phyloP scores from a whole-genome alignment of 2,329 filamentous ascomycete genomes.

The Colletotrichum navitas region DNA sequence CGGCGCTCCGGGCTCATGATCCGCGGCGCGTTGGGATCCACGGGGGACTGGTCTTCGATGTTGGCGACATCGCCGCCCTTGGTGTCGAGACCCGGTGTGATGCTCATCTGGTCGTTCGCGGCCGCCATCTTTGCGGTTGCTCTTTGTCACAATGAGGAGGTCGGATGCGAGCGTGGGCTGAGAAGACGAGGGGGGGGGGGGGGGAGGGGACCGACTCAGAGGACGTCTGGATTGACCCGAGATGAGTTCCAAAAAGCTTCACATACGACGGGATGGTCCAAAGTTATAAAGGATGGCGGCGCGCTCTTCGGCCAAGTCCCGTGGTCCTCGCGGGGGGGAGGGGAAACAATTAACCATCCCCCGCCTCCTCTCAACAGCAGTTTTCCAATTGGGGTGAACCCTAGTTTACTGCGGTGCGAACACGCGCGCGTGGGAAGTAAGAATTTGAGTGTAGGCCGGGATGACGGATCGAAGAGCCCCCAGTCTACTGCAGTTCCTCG shows the following conservation, averaged over 20 bases:
- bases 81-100: constrained; percentile 20
- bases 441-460: constrained; percentile 22
- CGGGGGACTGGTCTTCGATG: constrained; percentile 23
- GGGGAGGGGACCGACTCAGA: constrained; percentile 1
- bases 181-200: not conserved
- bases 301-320: constrained; percentile 37
- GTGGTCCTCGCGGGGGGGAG: not conserved
- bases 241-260: not conserved
- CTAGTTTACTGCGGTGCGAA: not conserved
- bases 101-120: constrained; percentile 29
- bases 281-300: constrained; percentile 27
- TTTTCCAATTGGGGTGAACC: constrained; percentile 34
- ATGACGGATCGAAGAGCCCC: not conserved
- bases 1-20: constrained; percentile 62
- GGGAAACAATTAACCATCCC: constrained; percentile 28
- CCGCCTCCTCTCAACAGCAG: constrained; percentile 23
- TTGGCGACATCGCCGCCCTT: constrained; percentile 27
- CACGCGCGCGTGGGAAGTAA: constrained; percentile 22
- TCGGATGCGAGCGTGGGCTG: not conserved
- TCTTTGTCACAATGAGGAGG: constrained; percentile 21
- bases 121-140: constrained; percentile 33
- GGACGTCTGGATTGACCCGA: constrained; percentile 34
- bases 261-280: constrained; percentile 6
- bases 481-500: not conserved
- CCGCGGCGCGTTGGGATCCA: constrained; percentile 32